phyloP scores from a whole-genome alignment of 163 green algal genomes.

The Chlorella variabilis region DNA sequence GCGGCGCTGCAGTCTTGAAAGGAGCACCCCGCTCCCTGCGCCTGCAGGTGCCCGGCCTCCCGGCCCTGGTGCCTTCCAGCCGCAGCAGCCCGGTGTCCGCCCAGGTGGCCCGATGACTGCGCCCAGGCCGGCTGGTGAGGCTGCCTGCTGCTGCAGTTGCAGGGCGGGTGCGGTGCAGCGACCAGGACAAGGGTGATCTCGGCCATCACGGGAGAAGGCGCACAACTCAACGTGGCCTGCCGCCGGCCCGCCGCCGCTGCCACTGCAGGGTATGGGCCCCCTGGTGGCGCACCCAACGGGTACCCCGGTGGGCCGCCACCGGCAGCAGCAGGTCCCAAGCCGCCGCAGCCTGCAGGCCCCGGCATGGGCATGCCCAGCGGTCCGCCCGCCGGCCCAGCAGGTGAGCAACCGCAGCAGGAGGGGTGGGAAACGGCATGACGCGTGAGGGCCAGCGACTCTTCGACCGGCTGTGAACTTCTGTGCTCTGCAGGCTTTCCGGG shows the following conservation, averaged over 20 bases:
- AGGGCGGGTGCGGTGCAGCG: not conserved
- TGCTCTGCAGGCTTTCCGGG: constrained; percentile 10
- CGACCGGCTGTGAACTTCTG: too few relatives aligned
- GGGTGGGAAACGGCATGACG: not conserved
- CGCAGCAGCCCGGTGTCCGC: constrained; percentile 9
- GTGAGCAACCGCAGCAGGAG: not conserved
- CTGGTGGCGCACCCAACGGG: constrained; percentile 12
- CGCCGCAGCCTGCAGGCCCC: not conserved
- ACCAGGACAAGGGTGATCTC: not conserved
- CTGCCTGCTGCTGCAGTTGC: not conserved
- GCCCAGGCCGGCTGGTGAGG: not conserved
- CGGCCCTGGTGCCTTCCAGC: not conserved
- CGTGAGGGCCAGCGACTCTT: not conserved
- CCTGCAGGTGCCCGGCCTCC: constrained; percentile 1
- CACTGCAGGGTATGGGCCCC: not conserved
- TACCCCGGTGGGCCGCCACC: not conserved
- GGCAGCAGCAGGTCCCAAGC: not conserved
- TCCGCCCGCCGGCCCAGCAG: not conserved
- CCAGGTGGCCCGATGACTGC: not conserved
- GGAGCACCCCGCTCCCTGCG: not conserved
- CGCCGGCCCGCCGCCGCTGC: not conserved
- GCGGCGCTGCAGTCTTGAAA: not conserved
- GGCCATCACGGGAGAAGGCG: not conserved
- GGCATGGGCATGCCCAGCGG: not conserved
- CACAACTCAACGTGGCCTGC: too few relatives aligned